These are phyloP conservation scores for Rhipidocladum racemiflorum DNA, from an alignment of 176 grass and related monocot genomes.

Conservation along the genomic window DNA sequence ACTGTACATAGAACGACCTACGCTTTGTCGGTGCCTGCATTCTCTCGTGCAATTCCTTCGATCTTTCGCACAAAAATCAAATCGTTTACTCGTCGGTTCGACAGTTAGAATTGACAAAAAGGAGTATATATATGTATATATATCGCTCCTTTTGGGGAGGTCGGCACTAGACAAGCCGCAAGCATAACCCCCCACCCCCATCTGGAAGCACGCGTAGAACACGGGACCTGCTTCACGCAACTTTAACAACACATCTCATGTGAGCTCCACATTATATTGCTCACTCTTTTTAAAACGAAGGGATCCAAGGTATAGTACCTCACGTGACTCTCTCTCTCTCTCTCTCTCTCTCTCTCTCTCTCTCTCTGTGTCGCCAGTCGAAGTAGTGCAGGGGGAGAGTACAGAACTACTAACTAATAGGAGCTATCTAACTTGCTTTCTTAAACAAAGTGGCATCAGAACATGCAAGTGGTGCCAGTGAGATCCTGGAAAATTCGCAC, in stretches of 20 bases:
- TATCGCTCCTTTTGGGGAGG: background rate
- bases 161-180: background rate
- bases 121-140: too few species aligned
- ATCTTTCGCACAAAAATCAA: background rate
- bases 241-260: background rate
- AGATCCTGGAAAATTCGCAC: slow-evolving; percentile 36
- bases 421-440: background rate
- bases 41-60: background rate
- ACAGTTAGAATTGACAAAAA: background rate
- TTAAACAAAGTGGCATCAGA: background rate
- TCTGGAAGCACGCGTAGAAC: slow-evolving; percentile 13
- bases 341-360: background rate
- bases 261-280: background rate
- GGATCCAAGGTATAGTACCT: background rate
- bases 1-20: background rate
- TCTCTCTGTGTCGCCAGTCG: background rate
- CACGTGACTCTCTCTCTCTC: slow-evolving; percentile 8
- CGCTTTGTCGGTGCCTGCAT: background rate
- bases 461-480: slow-evolving; percentile 3
- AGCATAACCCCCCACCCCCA: too few species aligned
- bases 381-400: background rate
- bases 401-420: background rate
- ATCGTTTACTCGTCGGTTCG: background rate
- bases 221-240: slow-evolving; percentile 21
- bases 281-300: background rate